phyloP scores from a whole-genome alignment of 805 yeast genomes.

The Suhomyces sp. region DNA sequence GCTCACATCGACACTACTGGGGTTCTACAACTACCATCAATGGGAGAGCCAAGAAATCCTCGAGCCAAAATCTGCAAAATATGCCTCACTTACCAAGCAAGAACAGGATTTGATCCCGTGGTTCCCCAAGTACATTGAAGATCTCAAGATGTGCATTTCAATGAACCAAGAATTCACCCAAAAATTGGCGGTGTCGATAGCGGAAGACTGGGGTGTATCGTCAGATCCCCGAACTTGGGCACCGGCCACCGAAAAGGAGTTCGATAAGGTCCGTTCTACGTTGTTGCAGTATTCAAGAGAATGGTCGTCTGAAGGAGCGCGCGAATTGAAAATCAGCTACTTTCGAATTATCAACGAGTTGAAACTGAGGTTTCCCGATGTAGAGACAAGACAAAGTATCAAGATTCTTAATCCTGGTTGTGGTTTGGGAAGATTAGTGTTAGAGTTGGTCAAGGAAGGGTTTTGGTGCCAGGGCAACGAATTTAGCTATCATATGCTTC shows the following conservation, averaged over 20 bases:
- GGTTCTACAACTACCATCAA: conserved; percentile 31
- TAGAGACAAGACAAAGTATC: conserved; percentile 32
- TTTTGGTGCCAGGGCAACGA: conserved; percentile 68
- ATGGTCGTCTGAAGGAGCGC: conserved; percentile 54
- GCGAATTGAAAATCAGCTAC: conserved; percentile 43
- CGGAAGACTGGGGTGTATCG: conserved; percentile 50
- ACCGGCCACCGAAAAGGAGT: conserved; percentile 40
- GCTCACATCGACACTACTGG: conserved; percentile 34
- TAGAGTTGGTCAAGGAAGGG: conserved; percentile 53
- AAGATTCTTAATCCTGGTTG: conserved; percentile 61
- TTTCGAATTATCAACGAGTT: conserved; percentile 35
- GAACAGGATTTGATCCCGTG: conserved; percentile 49
- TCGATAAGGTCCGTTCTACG: conserved; percentile 55
- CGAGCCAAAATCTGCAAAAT: conserved; percentile 29
- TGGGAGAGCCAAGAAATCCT: conserved; percentile 34
- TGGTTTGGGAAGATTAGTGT: conserved; percentile 59
- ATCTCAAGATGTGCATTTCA: conserved; percentile 41
- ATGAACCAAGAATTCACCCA: conserved; percentile 45
- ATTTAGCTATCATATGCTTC: conserved; percentile 60
- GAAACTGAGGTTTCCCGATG: conserved; percentile 35
- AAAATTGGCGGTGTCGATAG: conserved; percentile 41
- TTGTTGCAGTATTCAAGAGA: conserved; percentile 59
- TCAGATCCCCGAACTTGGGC: conserved; percentile 41
- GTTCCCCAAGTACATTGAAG: conserved; percentile 42
- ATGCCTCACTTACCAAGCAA: conserved; percentile 27